Conservation (phyloP, 805 yeast genomes). For the Teunomyces aglyptinius region DNA sequence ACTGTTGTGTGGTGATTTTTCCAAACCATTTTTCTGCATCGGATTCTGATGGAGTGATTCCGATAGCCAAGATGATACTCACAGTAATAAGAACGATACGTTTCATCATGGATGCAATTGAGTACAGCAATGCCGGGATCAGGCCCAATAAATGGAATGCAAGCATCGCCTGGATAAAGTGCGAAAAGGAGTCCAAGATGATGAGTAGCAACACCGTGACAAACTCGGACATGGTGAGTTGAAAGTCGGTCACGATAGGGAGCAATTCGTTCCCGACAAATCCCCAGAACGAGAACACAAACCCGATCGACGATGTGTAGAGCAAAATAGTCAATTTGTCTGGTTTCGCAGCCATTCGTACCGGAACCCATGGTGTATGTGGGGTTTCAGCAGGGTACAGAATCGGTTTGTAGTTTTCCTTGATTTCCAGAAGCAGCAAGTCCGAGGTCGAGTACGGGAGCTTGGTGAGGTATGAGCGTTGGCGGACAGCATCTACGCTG, state of each 20-base stretch:
- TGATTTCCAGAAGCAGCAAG: slow-evolving; percentile 19
- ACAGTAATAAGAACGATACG: slow-evolving; percentile 80
- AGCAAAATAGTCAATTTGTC: slow-evolving; percentile 80
- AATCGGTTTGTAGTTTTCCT: slow-evolving; percentile 12
- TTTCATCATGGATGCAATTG: slow-evolving; percentile 84
- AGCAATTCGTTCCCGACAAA: slow-evolving; percentile 65
- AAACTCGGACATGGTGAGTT: slow-evolving; percentile 17
- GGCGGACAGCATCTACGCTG: slow-evolving; percentile 15
- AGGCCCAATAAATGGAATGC: slow-evolving; percentile 80
- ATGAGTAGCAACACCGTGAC: slow-evolving; percentile 49
- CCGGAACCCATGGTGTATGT: slow-evolving; percentile 12
- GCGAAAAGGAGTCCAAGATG: slow-evolving; percentile 67
- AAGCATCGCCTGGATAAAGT: slow-evolving; percentile 74
- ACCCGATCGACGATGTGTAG: slow-evolving; percentile 75
- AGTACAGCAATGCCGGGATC: slow-evolving; percentile 80
- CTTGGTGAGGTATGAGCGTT: slow-evolving; percentile 17
- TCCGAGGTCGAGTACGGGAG: slow-evolving; percentile 37
- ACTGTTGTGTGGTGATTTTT: slow-evolving; percentile 44
- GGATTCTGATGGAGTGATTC: slow-evolving; percentile 18
- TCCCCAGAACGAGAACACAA: slow-evolving; percentile 67
- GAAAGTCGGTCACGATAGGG: slow-evolving; percentile 12
- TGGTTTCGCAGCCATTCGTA: slow-evolving; percentile 43
- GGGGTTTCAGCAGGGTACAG: slow-evolving; percentile 18
- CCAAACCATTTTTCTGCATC: slow-evolving; percentile 25
- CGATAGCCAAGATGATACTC: slow-evolving; percentile 57